phyloP scores from a whole-genome alignment of 208 protist species.

The Porcisia deanei region DNA sequence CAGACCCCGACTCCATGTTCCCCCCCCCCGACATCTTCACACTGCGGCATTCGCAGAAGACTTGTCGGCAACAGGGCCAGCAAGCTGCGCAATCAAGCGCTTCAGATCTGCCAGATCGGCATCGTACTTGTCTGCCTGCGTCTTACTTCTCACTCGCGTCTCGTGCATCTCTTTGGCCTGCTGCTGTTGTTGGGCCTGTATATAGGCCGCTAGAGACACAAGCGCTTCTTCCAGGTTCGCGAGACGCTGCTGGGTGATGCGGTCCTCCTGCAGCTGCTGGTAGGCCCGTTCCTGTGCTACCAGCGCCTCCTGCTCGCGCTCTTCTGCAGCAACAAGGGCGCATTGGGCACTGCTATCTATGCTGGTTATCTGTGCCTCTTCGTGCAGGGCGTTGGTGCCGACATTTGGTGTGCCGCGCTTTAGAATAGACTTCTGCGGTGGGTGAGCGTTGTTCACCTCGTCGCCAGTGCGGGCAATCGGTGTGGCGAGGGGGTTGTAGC shows the following conservation, averaged over 20 bases:
- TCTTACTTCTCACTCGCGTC: slow-evolving; percentile 31
- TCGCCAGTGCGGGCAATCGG: background rate
- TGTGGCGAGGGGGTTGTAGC: slow-evolving; percentile 28
- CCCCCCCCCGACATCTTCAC: background rate
- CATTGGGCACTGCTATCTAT: background rate
- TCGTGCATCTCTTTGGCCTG: slow-evolving; percentile 28
- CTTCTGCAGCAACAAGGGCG: slow-evolving; percentile 13
- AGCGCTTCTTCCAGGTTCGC: slow-evolving; percentile 58
- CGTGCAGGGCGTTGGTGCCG: background rate
- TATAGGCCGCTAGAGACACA: slow-evolving; percentile 41
- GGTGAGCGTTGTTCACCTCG: background rate
- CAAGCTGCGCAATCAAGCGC: slow-evolving; percentile 10
- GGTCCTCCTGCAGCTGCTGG: slow-evolving; percentile 23
- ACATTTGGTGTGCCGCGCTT: background rate
- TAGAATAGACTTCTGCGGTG: background rate
- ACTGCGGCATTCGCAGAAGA: background rate
- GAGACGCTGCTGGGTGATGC: slow-evolving; percentile 42
- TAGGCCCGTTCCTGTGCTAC: slow-evolving; percentile 21
- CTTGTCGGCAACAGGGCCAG: slow-evolving; percentile 1
- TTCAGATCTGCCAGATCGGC: slow-evolving; percentile 50
- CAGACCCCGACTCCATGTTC: background rate
- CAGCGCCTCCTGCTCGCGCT: slow-evolving; percentile 22
- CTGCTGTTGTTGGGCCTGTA: slow-evolving; percentile 35
- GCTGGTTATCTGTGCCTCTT: background rate
- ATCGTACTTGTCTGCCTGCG: slow-evolving; percentile 33